Percentiles rank a stretch among this genome's conserved stretches.
Conservation (phyloP, 1,139 yeast genomes). For the Pneumocystis carinii region DNA sequence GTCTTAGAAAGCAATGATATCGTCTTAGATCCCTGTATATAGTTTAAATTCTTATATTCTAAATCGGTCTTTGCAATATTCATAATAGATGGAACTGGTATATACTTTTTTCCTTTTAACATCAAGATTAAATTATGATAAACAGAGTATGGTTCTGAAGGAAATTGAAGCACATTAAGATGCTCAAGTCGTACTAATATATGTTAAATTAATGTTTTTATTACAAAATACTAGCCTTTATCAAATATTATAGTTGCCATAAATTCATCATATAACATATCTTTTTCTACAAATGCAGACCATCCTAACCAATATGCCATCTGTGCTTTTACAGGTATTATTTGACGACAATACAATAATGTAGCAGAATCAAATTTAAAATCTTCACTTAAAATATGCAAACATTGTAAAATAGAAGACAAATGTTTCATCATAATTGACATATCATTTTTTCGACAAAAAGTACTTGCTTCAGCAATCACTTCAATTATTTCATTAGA, state of each 20-base stretch:
- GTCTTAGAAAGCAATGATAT: not conserved
- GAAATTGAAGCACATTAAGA: constrained; percentile 6
- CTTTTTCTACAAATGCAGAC: constrained; percentile 41
- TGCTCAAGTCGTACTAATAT: constrained; percentile 7
- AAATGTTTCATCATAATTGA: constrained; percentile 36
- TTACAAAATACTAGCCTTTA: not conserved
- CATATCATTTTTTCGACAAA: constrained; percentile 19
- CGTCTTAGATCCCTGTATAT: not conserved
- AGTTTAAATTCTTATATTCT: not conserved
- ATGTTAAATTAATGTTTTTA: constrained; percentile 1
- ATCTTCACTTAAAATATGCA: constrained; percentile 73
- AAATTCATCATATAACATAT: constrained; percentile 6
- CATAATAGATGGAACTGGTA: constrained; percentile 8
- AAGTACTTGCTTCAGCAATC: constrained; percentile 13
- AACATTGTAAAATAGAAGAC: constrained; percentile 49
- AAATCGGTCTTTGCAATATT: not conserved
- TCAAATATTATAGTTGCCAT: not conserved
- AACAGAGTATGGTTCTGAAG: constrained; percentile 3
- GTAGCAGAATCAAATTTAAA: constrained; percentile 41
- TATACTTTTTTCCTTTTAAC: constrained; percentile 5
- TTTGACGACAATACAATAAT: constrained; percentile 23
- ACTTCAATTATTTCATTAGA: constrained; percentile 8
- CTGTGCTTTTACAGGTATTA: constrained; percentile 47
- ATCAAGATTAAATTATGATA: constrained; percentile 4
- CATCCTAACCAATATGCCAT: constrained; percentile 58